phyloP scores from a whole-genome alignment of 2,329 filamentous ascomycete genomes.

The Fusarium guadeloupense region DNA sequence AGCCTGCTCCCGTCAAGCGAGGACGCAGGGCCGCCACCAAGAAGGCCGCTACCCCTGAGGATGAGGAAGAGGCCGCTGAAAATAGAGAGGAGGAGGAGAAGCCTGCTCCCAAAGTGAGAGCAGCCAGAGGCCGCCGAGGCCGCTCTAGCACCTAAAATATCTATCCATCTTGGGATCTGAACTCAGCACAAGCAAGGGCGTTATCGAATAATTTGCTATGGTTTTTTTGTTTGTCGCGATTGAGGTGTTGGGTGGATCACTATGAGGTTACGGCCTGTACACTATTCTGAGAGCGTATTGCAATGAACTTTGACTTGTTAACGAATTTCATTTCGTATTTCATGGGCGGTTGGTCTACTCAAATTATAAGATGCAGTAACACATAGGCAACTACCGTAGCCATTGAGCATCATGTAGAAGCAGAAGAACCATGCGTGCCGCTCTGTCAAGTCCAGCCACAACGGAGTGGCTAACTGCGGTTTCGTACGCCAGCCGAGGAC shows the following conservation, averaged over 20 bases:
- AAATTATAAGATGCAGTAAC: background rate
- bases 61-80: slow-evolving; percentile 26
- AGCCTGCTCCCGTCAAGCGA: slow-evolving; percentile 22
- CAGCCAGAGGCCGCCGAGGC: slow-evolving; percentile 38
- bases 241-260: background rate
- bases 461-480: too few species aligned
- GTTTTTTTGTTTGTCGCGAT: background rate
- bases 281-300: slow-evolving; percentile 13
- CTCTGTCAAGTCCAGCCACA: background rate
- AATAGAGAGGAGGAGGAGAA: slow-evolving; percentile 40
- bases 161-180: background rate
- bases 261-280: background rate
- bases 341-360: background rate
- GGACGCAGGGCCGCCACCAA: slow-evolving; percentile 31
- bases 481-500: background rate
- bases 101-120: slow-evolving; percentile 48
- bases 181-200: background rate
- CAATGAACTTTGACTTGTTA: background rate
- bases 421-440: slow-evolving; percentile 2
- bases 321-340: background rate
- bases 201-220: background rate
- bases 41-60: slow-evolving; percentile 21
- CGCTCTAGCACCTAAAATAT: slow-evolving; percentile 36
- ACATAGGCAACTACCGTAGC: too few species aligned
- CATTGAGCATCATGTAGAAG: too few species aligned